Percentiles rank a stretch among this genome's conserved stretches.
Conservation (phyloP, 2,329 filamentous ascomycete species). For the Pochonia chlamydosporia region DNA sequence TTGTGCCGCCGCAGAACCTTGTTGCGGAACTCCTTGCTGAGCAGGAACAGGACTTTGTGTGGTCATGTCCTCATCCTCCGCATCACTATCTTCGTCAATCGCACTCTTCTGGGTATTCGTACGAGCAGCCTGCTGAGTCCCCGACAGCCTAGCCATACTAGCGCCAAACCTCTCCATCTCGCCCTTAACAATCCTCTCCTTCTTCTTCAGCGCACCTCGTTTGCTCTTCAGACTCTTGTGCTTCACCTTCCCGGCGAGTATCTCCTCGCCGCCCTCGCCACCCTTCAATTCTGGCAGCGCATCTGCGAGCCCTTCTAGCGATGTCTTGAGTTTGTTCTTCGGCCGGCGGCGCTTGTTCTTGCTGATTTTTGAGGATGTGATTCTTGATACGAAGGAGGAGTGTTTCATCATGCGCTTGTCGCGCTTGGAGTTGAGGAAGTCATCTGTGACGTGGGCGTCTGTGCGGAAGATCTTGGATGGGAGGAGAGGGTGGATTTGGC, state of each 20-base stretch:
- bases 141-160: slow-evolving; percentile 72
- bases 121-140: slow-evolving; percentile 20
- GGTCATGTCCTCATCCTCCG: slow-evolving; percentile 13
- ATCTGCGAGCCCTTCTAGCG: slow-evolving; percentile 69
- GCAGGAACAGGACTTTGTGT: slow-evolving; percentile 6
- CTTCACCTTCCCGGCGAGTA: slow-evolving; percentile 53
- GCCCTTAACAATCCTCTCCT: slow-evolving; percentile 69
- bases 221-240: slow-evolving; percentile 69
- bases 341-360: slow-evolving; percentile 43
- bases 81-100: slow-evolving; percentile 11
- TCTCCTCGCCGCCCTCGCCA: slow-evolving; percentile 39
- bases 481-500: slow-evolving; percentile 41
- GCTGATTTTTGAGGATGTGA: slow-evolving; percentile 50
- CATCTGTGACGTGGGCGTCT: slow-evolving; percentile 44
- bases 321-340: slow-evolving; percentile 71
- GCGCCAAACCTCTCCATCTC: slow-evolving; percentile 81
- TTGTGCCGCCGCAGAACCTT: slow-evolving; percentile 8
- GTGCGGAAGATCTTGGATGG: slow-evolving; percentile 47
- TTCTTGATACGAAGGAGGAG: slow-evolving; percentile 70
- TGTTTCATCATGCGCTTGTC: slow-evolving; percentile 82
- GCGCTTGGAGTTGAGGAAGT: slow-evolving; percentile 68
- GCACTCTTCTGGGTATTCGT: slow-evolving; percentile 4
- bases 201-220: slow-evolving; percentile 76
- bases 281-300: slow-evolving; percentile 62
- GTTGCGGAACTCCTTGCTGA: background rate